These are phyloP conservation scores for Triticum timopheevii DNA, from an alignment of 176 grass and related monocot genomes.

Conservation along the genomic window DNA sequence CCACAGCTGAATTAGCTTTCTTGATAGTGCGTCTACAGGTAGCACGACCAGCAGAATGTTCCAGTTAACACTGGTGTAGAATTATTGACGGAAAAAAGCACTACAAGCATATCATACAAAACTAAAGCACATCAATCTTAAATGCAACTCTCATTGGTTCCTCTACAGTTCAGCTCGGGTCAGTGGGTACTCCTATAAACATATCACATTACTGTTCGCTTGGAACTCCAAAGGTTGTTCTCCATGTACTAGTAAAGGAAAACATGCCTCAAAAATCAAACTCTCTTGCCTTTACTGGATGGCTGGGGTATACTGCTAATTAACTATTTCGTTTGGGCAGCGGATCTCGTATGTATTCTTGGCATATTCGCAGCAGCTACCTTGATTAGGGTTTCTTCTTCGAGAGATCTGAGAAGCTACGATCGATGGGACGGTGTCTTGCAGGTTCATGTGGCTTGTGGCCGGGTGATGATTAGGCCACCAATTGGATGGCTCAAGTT, in stretches of 20 bases:
- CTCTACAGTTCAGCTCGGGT: neutral
- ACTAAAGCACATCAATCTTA: neutral
- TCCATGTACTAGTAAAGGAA: neutral
- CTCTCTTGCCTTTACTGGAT: neutral
- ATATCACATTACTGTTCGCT: neutral
- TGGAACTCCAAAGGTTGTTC: slow-evolving; percentile 10
- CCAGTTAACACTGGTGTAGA: neutral
- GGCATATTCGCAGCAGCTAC: slow-evolving; percentile 8
- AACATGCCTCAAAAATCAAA: neutral
- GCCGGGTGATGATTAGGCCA: slow-evolving; percentile 21
- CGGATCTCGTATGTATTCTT: neutral
- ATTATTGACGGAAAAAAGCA: neutral
- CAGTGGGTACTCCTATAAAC: neutral
- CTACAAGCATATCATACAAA: too few species aligned
- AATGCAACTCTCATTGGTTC: neutral
- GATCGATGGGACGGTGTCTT: neutral
- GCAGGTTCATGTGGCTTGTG: neutral
- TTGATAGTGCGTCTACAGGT: neutral
- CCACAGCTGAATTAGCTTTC: neutral
- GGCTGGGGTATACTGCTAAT: neutral
- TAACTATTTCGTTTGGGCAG: neutral
- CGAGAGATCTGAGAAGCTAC: neutral
- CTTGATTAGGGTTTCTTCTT: too few species aligned
- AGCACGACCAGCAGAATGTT: neutral
- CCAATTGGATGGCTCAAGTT: slow-evolving; percentile 38